Percentiles rank a stretch among this genome's conserved stretches.
These are phyloP conservation scores for Platanus orientalis DNA, from an alignment of 164 flowering plant species.

Conservation along the genomic window DNA sequence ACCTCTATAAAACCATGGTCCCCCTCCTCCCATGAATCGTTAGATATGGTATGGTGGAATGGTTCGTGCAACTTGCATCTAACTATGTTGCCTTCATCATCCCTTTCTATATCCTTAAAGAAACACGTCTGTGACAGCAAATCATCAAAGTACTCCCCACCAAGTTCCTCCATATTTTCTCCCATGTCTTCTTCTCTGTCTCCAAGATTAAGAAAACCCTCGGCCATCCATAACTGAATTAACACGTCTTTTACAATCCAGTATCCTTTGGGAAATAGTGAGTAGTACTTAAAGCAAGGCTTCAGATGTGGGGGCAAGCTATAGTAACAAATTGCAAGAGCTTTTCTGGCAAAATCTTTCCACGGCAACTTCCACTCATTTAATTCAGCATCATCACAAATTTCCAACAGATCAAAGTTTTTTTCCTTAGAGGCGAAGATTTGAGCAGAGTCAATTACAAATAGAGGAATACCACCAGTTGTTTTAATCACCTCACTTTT, in stretches of 20 bases:
- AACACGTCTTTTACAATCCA: not conserved
- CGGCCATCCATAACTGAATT: not conserved
- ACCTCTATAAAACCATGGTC: not conserved
- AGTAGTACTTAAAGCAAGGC: not conserved
- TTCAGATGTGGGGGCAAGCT: not conserved
- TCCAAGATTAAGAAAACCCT: not conserved
- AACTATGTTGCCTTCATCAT: not conserved
- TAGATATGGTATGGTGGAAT: not conserved
- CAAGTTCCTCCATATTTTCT: not conserved
- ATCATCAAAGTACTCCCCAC: not conserved
- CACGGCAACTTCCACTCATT: too few relatives aligned
- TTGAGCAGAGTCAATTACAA: not conserved
- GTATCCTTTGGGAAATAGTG: not conserved
- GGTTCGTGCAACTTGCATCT: not conserved
- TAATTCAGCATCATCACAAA: not conserved
- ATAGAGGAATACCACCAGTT: not conserved
- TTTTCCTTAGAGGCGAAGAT: too few relatives aligned
- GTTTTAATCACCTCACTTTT: not conserved
- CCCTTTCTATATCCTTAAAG: not conserved
- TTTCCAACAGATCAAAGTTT: too few relatives aligned
- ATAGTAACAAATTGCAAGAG: not conserved
- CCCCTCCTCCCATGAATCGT: too few relatives aligned
- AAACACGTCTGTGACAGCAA: not conserved
- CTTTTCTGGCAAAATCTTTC: too few relatives aligned
- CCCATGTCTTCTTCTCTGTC: not conserved